Evolutionary conservation across 192 early-diverging fungal genomes (phyloP).

Genomic region (Backusella westeae): DNA sequence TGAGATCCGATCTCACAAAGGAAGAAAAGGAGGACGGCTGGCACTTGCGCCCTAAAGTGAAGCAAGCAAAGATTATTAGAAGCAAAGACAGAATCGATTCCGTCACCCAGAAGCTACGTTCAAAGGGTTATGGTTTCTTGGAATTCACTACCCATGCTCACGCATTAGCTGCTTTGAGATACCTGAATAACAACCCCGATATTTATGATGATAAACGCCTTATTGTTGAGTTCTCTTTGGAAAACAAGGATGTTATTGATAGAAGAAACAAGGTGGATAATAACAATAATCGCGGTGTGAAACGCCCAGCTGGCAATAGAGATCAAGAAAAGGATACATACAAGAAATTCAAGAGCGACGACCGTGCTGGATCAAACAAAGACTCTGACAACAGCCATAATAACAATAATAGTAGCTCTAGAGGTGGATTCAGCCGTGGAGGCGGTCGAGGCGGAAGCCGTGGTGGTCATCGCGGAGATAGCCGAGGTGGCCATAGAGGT

Average conservation of each 20-base stretch:
- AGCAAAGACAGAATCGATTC: constrained; percentile 79
- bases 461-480: constrained; percentile 7
- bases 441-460: not conserved
- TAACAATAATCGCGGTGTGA: not conserved
- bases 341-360: constrained; percentile 3
- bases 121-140: constrained; percentile 92
- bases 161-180: constrained; percentile 89
- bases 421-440: not conserved
- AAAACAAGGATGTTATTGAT: constrained; percentile 54
- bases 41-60: constrained; percentile 56
- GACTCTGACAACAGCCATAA: not conserved
- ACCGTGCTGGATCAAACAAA: not conserved
- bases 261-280: not conserved
- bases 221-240: constrained; percentile 91
- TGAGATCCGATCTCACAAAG: constrained; percentile 50
- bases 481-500: constrained; percentile 1
- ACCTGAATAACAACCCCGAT: constrained; percentile 81
- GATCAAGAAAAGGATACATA: not conserved
- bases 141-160: constrained; percentile 87
- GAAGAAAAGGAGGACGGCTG: constrained; percentile 68
- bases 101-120: constrained; percentile 60
- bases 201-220: constrained; percentile 62
- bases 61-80: constrained; percentile 82
- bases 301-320: not conserved
- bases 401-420: not conserved